These are phyloP conservation scores for Cyberlindnera amylophila DNA, from an alignment of 805 yeast species.

Conservation along the genomic window DNA sequence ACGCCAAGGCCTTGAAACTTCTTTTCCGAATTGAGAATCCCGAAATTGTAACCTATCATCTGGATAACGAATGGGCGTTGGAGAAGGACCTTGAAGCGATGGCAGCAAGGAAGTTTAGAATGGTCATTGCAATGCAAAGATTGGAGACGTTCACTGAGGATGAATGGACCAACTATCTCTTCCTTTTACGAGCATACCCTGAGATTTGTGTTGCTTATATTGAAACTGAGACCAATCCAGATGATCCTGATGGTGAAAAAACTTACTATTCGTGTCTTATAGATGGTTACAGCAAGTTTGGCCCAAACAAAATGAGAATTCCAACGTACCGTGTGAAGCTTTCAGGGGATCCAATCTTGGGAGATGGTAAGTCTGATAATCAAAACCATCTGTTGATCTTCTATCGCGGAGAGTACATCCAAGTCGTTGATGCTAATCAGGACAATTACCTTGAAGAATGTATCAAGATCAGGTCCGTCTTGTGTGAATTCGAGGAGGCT, in stretches of 20 bases:
- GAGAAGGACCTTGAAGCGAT: slow-evolving; percentile 65
- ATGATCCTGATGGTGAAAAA: slow-evolving; percentile 26
- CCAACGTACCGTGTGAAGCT: slow-evolving; percentile 66
- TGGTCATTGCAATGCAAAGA: slow-evolving; percentile 87
- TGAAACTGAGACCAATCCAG: slow-evolving; percentile 37
- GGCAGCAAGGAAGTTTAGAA: slow-evolving; percentile 75
- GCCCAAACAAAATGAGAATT: slow-evolving; percentile 52
- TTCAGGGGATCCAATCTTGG: slow-evolving; percentile 91
- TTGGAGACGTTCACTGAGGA: slow-evolving; percentile 57
- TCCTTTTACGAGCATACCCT: slow-evolving; percentile 71
- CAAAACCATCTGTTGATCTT: slow-evolving; percentile 86
- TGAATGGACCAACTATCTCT: slow-evolving; percentile 65
- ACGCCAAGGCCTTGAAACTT: slow-evolving; percentile 66
- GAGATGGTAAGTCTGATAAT: slow-evolving; percentile 96
- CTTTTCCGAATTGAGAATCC: slow-evolving; percentile 66
- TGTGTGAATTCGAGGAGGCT: slow-evolving; percentile 88
- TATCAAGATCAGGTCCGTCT: slow-evolving; percentile 78
- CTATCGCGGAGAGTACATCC: slow-evolving; percentile 91
- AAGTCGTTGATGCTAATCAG: slow-evolving; percentile 93
- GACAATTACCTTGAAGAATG: slow-evolving; percentile 95
- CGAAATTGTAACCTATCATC: slow-evolving; percentile 42
- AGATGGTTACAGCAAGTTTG: slow-evolving; percentile 52
- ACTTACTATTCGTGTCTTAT: slow-evolving; percentile 63
- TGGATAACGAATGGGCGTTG: slow-evolving; percentile 48
- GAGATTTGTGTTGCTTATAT: slow-evolving; percentile 54